Evolutionary conservation across 2,329 filamentous ascomycete species (phyloP).

Genomic region (Celoporthe dispersa): DNA sequence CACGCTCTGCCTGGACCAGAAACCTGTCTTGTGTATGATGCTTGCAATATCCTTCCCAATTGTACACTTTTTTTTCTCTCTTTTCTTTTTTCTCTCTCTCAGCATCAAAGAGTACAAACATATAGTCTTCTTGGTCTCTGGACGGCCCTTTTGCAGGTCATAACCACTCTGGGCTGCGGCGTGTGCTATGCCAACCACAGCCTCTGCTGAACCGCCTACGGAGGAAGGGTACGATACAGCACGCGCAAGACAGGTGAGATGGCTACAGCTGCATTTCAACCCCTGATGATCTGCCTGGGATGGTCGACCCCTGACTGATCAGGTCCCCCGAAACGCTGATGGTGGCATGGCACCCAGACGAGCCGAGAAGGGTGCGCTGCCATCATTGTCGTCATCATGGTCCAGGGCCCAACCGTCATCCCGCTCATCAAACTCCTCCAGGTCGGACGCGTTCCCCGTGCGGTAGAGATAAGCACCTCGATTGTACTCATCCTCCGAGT

Average conservation of each 20-base stretch:
- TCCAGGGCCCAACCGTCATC: slow-evolving; percentile 37
- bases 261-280: too few relatives aligned
- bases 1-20: too few relatives aligned
- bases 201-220: neutral
- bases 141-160: too few relatives aligned
- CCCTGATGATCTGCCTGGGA: neutral
- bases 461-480: slow-evolving; percentile 60
- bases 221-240: too few relatives aligned
- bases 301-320: neutral
- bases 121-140: too few relatives aligned
- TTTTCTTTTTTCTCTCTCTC: too few relatives aligned
- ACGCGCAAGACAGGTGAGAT: too few relatives aligned
- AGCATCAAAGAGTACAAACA: too few relatives aligned
- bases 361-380: slow-evolving; percentile 11
- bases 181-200: neutral
- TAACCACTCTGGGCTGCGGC: neutral
- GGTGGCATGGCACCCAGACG: slow-evolving; percentile 33
- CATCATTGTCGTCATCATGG: slow-evolving; percentile 38
- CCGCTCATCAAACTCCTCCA: slow-evolving; percentile 56
- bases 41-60: too few relatives aligned
- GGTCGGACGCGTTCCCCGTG: slow-evolving; percentile 57
- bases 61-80: too few relatives aligned
- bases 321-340: slow-evolving; percentile 27
- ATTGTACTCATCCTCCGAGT: slow-evolving; percentile 69
- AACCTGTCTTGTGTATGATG: too few relatives aligned